Evolutionary conservation across 2,329 filamentous ascomycete genomes (phyloP), one percentile per base, ranked within the genome.

Genomic region (Fusarium mangiferae): DNA sequence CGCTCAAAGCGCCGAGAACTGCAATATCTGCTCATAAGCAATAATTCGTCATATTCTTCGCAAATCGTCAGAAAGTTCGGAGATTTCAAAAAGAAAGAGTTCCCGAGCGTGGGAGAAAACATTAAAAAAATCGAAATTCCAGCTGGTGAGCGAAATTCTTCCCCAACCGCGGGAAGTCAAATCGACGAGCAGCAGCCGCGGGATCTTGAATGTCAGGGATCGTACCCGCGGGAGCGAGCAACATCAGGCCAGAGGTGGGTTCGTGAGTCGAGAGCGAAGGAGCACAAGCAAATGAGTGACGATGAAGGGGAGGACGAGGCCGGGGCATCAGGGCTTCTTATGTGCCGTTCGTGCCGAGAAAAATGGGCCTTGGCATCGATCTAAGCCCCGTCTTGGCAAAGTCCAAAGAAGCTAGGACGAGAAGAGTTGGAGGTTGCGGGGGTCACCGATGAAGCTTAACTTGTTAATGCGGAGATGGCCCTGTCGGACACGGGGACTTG

Each of bases 291-390:
- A 54, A 54, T 38, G 51, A 46, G 39, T 35, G 22, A 48, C 10
- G 55, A 57, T 57, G n/a, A 48, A 48, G 55, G 18, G 14, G 30
- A 57, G 7, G 39, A 57, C 26, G 22, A 55, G 39, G 18, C 55
- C 30, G 42, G 62, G 44, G 45, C 33, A 35, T n/a, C 13, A 39
- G 13, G 52, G 64, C 38, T 67, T 60, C 64, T 67, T 67, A 67
- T 67, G 64, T 67, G 64, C 64, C 64, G 64, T 67, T 67, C 10
- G 64, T 52, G 62, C 64, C 64, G 64, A 67, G 62, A 67, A 67
- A 67, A 60, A 51, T 38, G 64, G 64, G 9, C 5, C 51, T 28
- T 28, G 4, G 35, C 7, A 22, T 6, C 0, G 13, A 45, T 67
- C 52, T 60, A 49, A 24, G 1, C 10, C 45, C 24, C 9, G 52